Evolutionary conservation across 306 rosid genomes (phyloP), one percentile per base, ranked within the genome.

Genomic region (Malus fusca): DNA sequence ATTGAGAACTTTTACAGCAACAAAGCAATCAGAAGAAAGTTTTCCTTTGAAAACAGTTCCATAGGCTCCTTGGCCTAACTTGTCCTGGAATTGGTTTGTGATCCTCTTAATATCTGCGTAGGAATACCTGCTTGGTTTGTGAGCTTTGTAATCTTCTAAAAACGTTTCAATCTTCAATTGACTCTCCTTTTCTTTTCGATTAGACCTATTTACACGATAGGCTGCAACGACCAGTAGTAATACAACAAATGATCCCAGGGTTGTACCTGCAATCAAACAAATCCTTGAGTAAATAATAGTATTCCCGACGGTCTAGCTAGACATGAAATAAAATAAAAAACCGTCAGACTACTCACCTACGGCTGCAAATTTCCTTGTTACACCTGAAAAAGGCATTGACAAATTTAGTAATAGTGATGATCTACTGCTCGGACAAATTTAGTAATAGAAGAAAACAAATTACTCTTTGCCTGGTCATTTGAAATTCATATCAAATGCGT

Each of bases 81-180:
- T 83, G 37, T 84, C 73, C 44, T 13, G 13, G 30, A 87, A 84
- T 3, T 74, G 61, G 14, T 74, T 68, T 26, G 88, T 84, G 33
- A 87, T 87, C 79, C 84, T 64, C 61, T 76, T 83, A 1, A 86
- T 81, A 69, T 82, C 85, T 7, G 55, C 53, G 4, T 84, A 87
- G 3, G 90, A 61, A 48, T 82, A 87, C 48, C 87, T 80, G 0
- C 85, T 69, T 21, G 88, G 84, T 53, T 78, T 87, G 21, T 68
- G 81, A 69, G 83, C 78, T 67, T n/a, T 78, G n/a, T 87, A 87
- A 48, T 84, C 90, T 52, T 82, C 44, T 15, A 84, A 72, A 75
- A 87, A 84, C 0, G 12, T 82, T 72, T 58, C 70, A 11, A 80
- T 59, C 0, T 69, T 87, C 1, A 77, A 72, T 42, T 75, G 68